These are phyloP conservation scores for Salicornia ramosissima DNA, from an alignment of 148 eudicot species.

Conservation along the genomic window DNA sequence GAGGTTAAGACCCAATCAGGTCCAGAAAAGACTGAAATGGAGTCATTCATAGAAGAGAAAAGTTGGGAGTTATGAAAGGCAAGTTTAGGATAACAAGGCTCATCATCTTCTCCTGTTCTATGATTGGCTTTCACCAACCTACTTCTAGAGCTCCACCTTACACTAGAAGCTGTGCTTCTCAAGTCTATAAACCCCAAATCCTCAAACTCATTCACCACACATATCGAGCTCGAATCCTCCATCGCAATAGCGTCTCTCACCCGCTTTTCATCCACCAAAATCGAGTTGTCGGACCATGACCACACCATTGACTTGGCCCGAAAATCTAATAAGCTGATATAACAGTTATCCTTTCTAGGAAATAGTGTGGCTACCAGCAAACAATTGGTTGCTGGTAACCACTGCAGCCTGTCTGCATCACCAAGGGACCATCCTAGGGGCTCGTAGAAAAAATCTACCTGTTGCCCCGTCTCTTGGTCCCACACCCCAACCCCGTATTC, in stretches of 20 bases:
- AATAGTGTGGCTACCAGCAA: slow-evolving; percentile 75
- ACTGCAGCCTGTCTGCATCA: slow-evolving; percentile 80
- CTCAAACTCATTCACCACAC: slow-evolving; percentile 85
- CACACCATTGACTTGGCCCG: slow-evolving; percentile 67
- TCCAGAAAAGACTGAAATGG: slow-evolving; percentile 74
- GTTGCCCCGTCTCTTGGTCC: slow-evolving; percentile 80
- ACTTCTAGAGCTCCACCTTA: slow-evolving; percentile 83
- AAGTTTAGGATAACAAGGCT: slow-evolving; percentile 82
- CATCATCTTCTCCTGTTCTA: slow-evolving; percentile 33
- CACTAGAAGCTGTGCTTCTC: slow-evolving; percentile 42
- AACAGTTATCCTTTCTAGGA: slow-evolving; percentile 82
- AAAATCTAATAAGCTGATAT: slow-evolving; percentile 74
- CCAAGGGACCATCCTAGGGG: slow-evolving; percentile 81
- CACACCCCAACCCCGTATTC: slow-evolving; percentile 87
- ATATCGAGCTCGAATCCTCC: slow-evolving; percentile 55
- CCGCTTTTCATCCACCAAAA: slow-evolving; percentile 46
- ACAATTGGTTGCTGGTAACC: slow-evolving; percentile 59
- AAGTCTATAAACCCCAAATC: slow-evolving; percentile 86
- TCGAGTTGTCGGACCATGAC: slow-evolving; percentile 51
- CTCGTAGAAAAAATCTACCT: slow-evolving; percentile 78
- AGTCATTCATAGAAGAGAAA: slow-evolving; percentile 77
- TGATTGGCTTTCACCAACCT: slow-evolving; percentile 40
- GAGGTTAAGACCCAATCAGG: slow-evolving; percentile 89
- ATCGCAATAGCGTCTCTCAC: slow-evolving; percentile 83
- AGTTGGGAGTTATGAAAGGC: slow-evolving; percentile 68